Percentiles rank a stretch among this genome's conserved stretches.
Evolutionary conservation across 192 early-diverging fungal genomes (phyloP).

Genomic region (Rhizophagus clarus): DNA sequence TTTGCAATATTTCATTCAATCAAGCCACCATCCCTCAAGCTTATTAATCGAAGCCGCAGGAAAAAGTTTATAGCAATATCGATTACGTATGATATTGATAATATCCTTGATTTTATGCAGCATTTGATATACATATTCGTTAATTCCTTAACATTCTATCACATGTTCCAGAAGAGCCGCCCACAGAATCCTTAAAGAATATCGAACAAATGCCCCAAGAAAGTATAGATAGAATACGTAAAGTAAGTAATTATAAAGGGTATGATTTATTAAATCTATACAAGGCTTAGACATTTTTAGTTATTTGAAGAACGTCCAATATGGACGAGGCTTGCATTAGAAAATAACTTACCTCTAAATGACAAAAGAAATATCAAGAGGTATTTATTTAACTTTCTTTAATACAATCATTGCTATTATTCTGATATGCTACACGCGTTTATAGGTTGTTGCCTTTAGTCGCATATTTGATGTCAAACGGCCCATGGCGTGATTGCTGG

Average conservation of each 20-base stretch:
- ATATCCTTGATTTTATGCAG: conserved; percentile 30
- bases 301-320: conserved; percentile 50
- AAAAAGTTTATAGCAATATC: conserved; percentile 21
- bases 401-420: conserved; percentile 2
- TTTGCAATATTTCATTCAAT: neutral
- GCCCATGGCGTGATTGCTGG: conserved; percentile 54
- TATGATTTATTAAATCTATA: neutral
- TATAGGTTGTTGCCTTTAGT: conserved; percentile 36
- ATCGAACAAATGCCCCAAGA: conserved; percentile 24
- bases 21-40: conserved; percentile 25
- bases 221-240: conserved; percentile 26
- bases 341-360: conserved; percentile 22
- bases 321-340: conserved; percentile 45
- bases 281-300: conserved; percentile 15
- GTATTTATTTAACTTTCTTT: conserved; percentile 4
- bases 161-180: conserved; percentile 36
- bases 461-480: conserved; percentile 43
- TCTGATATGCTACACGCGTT: neutral
- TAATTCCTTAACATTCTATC: neutral
- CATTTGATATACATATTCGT: neutral
- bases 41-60: conserved; percentile 35
- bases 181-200: conserved; percentile 30
- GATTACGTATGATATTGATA: conserved; percentile 33
- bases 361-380: conserved; percentile 34
- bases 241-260: conserved; percentile 6